Conservation (phyloP, 805 yeast species). For the Candida oleophila region DNA sequence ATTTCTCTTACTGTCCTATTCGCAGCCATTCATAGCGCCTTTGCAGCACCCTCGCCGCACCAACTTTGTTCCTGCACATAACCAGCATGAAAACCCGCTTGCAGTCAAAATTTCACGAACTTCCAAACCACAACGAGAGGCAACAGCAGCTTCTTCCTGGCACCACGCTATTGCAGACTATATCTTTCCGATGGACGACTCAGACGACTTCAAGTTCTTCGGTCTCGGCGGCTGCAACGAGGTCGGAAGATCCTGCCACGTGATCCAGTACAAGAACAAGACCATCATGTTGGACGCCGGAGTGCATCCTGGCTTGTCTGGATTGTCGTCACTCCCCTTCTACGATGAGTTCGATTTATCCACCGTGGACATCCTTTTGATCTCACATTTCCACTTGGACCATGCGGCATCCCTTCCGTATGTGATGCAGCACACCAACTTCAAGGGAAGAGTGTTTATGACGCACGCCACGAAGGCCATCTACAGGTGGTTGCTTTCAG, state of each 20-base stretch:
- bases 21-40: background rate
- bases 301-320: conserved; percentile 92
- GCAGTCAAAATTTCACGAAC: background rate
- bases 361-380: conserved; percentile 78
- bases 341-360: conserved; percentile 93
- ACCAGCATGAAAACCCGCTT: background rate
- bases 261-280: conserved; percentile 87
- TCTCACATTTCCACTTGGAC: conserved; percentile 95
- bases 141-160: background rate
- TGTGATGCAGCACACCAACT: conserved; percentile 95
- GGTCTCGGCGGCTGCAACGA: conserved; percentile 98
- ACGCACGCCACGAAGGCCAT: conserved; percentile 99
- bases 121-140: background rate
- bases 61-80: background rate
- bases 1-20: background rate
- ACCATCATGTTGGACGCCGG: conserved; percentile 98
- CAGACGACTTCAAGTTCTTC: conserved; percentile 59
- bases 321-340: conserved; percentile 88
- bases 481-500: conserved; percentile 91
- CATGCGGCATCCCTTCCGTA: conserved; percentile 98
- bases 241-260: conserved; percentile 95
- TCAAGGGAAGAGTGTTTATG: conserved; percentile 96
- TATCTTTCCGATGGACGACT: conserved; percentile 18
- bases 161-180: background rate
- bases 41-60: background rate